Conservation (phyloP, 305 asterid genomes). For the Petunia hybrid region DNA sequence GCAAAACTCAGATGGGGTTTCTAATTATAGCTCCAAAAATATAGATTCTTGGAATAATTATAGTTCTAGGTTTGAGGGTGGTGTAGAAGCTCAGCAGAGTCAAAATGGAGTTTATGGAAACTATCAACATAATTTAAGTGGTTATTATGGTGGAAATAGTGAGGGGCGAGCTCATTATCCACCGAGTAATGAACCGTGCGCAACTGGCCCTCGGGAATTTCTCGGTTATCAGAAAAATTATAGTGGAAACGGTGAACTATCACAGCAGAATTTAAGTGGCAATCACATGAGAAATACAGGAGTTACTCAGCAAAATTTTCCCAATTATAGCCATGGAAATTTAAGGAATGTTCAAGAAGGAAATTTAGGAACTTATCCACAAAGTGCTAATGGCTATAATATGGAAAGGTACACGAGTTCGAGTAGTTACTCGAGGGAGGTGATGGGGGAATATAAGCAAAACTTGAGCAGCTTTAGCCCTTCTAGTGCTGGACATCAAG, state of each 20-base stretch:
- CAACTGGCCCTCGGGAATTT: too few relatives aligned
- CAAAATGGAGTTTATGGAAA: slow-evolving; percentile 25
- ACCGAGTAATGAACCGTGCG: too few relatives aligned
- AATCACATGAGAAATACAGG: slow-evolving; percentile 37
- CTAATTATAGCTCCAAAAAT: slow-evolving; percentile 36
- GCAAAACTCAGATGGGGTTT: slow-evolving; percentile 36
- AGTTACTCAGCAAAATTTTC: slow-evolving; percentile 31
- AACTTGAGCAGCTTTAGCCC: slow-evolving; percentile 34
- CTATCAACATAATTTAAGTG: slow-evolving; percentile 39
- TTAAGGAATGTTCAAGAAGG: slow-evolving; percentile 26
- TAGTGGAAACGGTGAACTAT: slow-evolving; percentile 33
- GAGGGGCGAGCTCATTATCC: not conserved
- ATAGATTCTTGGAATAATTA: not conserved
- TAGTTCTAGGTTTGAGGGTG: slow-evolving; percentile 25
- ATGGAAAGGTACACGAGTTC: slow-evolving; percentile 22
- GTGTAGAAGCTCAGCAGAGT: not conserved
- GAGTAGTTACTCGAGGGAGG: slow-evolving; percentile 8
- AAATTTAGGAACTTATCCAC: slow-evolving; percentile 31
- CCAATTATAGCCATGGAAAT: slow-evolving; percentile 25
- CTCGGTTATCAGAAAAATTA: slow-evolving; percentile 13
- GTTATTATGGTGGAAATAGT: slow-evolving; percentile 41
- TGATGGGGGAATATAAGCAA: slow-evolving; percentile 32
- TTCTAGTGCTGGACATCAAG: slow-evolving; percentile 38
- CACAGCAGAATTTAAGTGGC: slow-evolving; percentile 34
- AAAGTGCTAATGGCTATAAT: slow-evolving; percentile 19